Evolutionary conservation across 768 basidiomycete species (phyloP), one percentile per base, ranked within the genome.

Genomic region (Tulasnella sp.): DNA sequence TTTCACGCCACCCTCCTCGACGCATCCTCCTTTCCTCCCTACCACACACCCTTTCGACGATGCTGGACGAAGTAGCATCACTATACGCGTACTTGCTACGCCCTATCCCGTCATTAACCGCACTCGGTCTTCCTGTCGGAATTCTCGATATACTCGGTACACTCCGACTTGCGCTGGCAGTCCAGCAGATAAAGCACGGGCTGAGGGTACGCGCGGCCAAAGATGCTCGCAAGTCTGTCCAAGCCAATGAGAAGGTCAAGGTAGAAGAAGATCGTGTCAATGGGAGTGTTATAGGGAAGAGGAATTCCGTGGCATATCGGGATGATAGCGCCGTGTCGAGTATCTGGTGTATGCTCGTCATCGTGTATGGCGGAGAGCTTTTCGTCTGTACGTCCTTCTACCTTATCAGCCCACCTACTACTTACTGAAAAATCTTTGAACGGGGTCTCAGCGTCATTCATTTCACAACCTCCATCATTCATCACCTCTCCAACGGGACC

Each of bases 321-420:
- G 35, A 6, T 6, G 55, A 57, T 23, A 48, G 15, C 17, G 42
- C 29, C 27, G 17, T 59, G 46, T 21, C 35, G 19, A 56, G n/a
- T 19, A 78, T 62, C 66, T 76, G 15, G 66, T 74, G 4, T 0
- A 80, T 80, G 2, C 69, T 84, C 31, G 69, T 79, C 12, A 80
- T 88, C 27, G 84, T 87, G 0, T 87, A 80, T 64, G 86, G 85
- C 7, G 86, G 86, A n/a, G 84, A 88, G 68, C 79, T 79, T 2
- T 70, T 85, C 46, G 73, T 74, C 53, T 77, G 85, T 84, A 29
- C 45, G 55, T 57, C 27, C 9, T 49, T 14, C 9, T 37, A 5
- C 23, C 35, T 36, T 39, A 32, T 11, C 63, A 55, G 56, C 25
- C 8, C 25, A 35, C 21, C 15, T 14, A 17, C 27, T 36, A 36